Conservation (phyloP, 78 protist species). For the Guillardia theta region DNA sequence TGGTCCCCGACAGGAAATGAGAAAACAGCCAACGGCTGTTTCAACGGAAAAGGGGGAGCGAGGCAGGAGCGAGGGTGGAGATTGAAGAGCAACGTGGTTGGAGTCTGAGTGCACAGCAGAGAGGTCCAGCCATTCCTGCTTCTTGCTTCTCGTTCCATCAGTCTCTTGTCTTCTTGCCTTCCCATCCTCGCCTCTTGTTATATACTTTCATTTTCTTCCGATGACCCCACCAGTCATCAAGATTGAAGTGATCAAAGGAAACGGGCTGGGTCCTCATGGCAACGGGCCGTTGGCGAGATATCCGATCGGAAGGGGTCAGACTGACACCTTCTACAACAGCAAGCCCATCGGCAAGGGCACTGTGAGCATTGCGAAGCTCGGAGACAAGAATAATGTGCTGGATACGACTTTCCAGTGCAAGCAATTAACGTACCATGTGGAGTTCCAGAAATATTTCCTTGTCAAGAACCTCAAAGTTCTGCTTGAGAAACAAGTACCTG, state of each 20-base stretch:
- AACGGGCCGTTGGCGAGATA: neutral
- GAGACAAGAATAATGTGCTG: neutral
- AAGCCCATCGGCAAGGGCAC: neutral
- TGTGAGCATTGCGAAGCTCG: neutral
- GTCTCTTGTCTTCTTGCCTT: too few species aligned
- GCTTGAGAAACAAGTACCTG: neutral
- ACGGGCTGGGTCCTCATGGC: neutral
- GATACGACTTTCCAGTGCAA: neutral
- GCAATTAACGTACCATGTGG: neutral
- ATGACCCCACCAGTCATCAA: neutral
- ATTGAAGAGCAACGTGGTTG: too few species aligned
- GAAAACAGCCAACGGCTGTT: too few species aligned
- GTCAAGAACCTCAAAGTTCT: neutral
- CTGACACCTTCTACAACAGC: neutral
- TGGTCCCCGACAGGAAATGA: too few species aligned
- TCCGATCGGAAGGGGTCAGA: neutral
- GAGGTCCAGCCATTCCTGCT: too few species aligned
- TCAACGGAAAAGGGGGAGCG: too few species aligned
- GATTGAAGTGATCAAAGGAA: neutral
- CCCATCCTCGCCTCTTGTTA: too few species aligned
- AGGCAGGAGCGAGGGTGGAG: too few species aligned
- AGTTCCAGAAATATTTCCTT: neutral
- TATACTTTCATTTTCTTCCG: too few species aligned
- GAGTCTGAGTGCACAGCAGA: too few species aligned
- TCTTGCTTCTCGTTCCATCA: too few species aligned